Conservation (phyloP, 2,329 filamentous ascomycete genomes). For the Trichoderma sp. region DNA sequence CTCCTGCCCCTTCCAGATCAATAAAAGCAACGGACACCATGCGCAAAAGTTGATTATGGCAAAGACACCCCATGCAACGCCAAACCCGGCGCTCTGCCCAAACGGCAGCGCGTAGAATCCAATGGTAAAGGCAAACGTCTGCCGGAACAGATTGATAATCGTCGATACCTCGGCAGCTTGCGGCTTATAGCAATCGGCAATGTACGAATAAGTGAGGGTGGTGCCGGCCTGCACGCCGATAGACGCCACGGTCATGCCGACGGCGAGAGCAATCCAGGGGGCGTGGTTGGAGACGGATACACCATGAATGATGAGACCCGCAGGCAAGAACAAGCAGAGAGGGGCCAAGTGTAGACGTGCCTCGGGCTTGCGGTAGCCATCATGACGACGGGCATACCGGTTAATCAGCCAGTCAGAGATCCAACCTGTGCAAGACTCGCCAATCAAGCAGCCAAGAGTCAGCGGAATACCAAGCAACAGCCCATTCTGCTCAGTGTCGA, state of each 20-base stretch:
- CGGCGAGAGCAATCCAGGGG: slow-evolving; percentile 17
- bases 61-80: slow-evolving; percentile 16
- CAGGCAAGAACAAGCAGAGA: neutral
- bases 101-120: slow-evolving; percentile 17
- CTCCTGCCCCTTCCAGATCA: slow-evolving; percentile 1
- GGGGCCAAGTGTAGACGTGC: slow-evolving; percentile 12
- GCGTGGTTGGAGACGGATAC: neutral
- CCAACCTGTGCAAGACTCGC: slow-evolving; percentile 18
- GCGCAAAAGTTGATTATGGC: slow-evolving; percentile 11
- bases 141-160: slow-evolving; percentile 17
- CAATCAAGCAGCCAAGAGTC: slow-evolving; percentile 11
- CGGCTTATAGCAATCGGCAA: slow-evolving; percentile 19
- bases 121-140: slow-evolving; percentile 19
- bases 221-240: slow-evolving; percentile 18
- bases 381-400: slow-evolving; percentile 15
- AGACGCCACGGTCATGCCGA: slow-evolving; percentile 11
- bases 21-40: slow-evolving; percentile 1
- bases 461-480: slow-evolving; percentile 14
- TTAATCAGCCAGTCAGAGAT: slow-evolving; percentile 22
- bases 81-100: slow-evolving; percentile 1
- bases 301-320: slow-evolving; percentile 16
- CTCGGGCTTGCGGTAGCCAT: slow-evolving; percentile 12
- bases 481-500: slow-evolving; percentile 14
- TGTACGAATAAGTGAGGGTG: slow-evolving; percentile 19
- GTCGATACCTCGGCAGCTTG: slow-evolving; percentile 18